Percentiles rank a stretch among this genome's conserved stretches.
These are phyloP conservation scores for Epichloe scottii DNA, from an alignment of 2,329 filamentous ascomycete species.

Conservation along the genomic window DNA sequence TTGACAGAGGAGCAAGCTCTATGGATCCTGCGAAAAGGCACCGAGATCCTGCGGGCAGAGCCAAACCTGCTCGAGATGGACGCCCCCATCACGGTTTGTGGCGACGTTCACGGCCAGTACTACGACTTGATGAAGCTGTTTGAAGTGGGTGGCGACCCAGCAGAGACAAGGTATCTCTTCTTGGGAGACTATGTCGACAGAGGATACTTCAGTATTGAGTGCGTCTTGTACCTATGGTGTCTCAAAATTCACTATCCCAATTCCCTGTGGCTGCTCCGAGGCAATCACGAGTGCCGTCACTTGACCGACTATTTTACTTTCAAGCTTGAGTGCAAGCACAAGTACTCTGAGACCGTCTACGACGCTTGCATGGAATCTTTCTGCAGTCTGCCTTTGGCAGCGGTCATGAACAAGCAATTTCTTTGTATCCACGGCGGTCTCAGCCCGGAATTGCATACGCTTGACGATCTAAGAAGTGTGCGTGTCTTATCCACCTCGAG, in stretches of 20 bases:
- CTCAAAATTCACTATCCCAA: conserved; percentile 99
- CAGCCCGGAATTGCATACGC: conserved; percentile 87
- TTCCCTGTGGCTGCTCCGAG: conserved; percentile 89
- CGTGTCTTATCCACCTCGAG: conserved; percentile 17
- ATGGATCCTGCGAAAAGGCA: conserved; percentile 84
- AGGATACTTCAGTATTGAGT: conserved; percentile 99
- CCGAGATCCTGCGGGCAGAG: conserved; percentile 76
- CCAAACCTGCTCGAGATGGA: conserved; percentile 99
- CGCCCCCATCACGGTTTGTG: conserved; percentile 95
- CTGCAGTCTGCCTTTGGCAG: conserved; percentile 82
- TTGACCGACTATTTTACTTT: conserved; percentile 99
- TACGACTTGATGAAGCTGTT: conserved; percentile 99
- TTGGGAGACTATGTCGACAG: conserved; percentile 96
- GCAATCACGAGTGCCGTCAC: conserved; percentile 97
- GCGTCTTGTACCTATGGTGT: conserved; percentile 93
- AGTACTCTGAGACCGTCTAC: conserved; percentile 92
- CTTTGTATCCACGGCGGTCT: conserved; percentile 95
- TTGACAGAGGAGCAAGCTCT: conserved; percentile 94
- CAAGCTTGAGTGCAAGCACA: conserved; percentile 99
- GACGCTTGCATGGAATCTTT: conserved; percentile 98
- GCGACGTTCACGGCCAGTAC: conserved; percentile 97
- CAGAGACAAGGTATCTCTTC: conserved; percentile 94
- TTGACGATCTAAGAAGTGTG: conserved; percentile 86
- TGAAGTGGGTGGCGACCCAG: conserved; percentile 91
- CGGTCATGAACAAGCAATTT: conserved; percentile 99